Percentiles rank a stretch among this genome's conserved stretches.
Conservation (phyloP, 1,284 basidiomycete genomes). For the Porogramme epimiltina region DNA sequence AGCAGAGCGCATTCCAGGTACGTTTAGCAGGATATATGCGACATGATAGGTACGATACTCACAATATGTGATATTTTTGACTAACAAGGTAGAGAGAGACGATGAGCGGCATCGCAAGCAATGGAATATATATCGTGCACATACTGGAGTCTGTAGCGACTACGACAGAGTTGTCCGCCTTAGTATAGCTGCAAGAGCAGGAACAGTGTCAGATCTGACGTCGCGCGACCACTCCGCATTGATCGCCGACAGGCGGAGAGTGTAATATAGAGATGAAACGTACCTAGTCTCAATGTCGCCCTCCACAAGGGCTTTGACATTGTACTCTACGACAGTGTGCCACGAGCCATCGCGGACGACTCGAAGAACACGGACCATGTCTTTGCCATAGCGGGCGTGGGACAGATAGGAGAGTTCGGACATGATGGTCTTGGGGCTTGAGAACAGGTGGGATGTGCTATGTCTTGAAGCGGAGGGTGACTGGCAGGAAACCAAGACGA, state of each 20-base stretch:
- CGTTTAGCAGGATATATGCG: not conserved
- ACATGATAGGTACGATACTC: constrained; percentile 25
- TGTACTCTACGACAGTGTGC: constrained; percentile 83
- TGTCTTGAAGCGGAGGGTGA: too few species aligned
- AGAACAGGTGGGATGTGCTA: too few species aligned
- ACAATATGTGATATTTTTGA: constrained; percentile 95
- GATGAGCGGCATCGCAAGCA: not conserved
- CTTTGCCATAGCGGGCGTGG: constrained; percentile 80
- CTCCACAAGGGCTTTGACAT: constrained; percentile 76
- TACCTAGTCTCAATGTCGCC: constrained; percentile 77
- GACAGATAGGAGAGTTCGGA: constrained; percentile 36
- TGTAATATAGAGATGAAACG: constrained; percentile 16
- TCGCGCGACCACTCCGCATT: too few species aligned
- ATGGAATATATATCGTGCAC: constrained; percentile 29
- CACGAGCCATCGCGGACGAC: constrained; percentile 73
- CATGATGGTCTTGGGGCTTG: not conserved
- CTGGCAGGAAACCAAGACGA: too few species aligned
- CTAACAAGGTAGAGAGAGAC: constrained; percentile 38
- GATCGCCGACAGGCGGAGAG: too few species aligned
- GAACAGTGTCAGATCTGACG: too few species aligned
- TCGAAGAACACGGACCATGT: constrained; percentile 82
- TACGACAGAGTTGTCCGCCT: constrained; percentile 83
- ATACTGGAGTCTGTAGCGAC: constrained; percentile 88
- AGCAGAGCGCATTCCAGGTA: not conserved
- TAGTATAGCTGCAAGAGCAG: constrained; percentile 60